Percentiles rank a stretch among this genome's conserved stretches.
Evolutionary conservation across 75 land plant genomes (phyloP).

Genomic region (Selaginella moellendorffii): DNA sequence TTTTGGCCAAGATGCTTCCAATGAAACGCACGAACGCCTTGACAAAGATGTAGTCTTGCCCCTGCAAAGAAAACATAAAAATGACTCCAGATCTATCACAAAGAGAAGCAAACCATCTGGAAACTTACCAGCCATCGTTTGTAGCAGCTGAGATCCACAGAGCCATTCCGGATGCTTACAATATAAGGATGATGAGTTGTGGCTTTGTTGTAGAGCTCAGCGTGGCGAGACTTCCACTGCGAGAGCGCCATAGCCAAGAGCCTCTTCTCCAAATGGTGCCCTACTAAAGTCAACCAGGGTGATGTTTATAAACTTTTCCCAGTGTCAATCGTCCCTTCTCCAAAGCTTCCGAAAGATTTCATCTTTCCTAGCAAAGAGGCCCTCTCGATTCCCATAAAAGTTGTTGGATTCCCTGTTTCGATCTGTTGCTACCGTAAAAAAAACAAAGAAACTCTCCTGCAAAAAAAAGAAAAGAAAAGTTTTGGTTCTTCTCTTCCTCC

Average conservation of each 20-base stretch:
- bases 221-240: constrained; percentile 38
- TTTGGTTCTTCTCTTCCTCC: no score
- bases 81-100: neutral
- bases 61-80: constrained; percentile 24
- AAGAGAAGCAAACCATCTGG: neutral
- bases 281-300: no score
- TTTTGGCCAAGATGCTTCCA: constrained; percentile 55
- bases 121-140: constrained; percentile 62
- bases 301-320: no score
- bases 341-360: no score
- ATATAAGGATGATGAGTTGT: constrained; percentile 60
- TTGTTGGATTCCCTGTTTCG: no score
- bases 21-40: constrained; percentile 54
- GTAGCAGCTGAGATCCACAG: constrained; percentile 46
- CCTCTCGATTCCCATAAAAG: no score
- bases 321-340: no score
- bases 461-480: no score
- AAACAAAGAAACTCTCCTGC: no score
- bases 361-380: no score
- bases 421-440: no score
- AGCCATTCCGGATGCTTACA: constrained; percentile 49
- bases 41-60: constrained; percentile 72
- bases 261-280: neutral
- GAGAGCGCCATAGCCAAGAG: constrained; percentile 13
- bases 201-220: constrained; percentile 20